Conservation (phyloP, 2,329 filamentous ascomycete species). For the Botrytis hyacinthi region DNA sequence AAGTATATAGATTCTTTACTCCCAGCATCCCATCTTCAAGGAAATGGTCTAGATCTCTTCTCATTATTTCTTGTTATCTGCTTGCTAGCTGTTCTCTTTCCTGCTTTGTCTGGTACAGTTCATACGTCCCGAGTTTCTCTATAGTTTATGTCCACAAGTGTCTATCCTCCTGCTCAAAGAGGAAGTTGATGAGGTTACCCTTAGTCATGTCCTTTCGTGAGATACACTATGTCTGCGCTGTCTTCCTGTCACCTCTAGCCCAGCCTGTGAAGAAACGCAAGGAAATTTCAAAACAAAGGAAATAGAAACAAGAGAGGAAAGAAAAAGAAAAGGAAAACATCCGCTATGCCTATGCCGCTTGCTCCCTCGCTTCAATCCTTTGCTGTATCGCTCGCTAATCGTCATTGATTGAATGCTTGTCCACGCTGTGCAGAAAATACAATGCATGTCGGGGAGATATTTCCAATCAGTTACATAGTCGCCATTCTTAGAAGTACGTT, state of each 20-base stretch:
- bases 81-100: constrained; percentile 2
- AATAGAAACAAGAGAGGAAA: neutral
- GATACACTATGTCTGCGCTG: constrained; percentile 6
- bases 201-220: neutral
- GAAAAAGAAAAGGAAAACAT: neutral
- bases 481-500: too few species aligned
- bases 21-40: too few species aligned
- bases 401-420: neutral
- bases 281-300: neutral
- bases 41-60: neutral
- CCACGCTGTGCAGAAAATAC: neutral
- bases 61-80: neutral
- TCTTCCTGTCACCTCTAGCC: neutral
- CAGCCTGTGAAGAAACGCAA: neutral
- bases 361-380: neutral
- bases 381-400: neutral
- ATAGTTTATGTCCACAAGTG: neutral
- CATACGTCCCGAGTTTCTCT: neutral
- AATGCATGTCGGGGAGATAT: neutral
- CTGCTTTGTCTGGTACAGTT: constrained; percentile 4
- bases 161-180: neutral
- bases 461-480: neutral
- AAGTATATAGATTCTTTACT: neutral
- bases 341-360: constrained; percentile 7
- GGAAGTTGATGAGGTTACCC: neutral